Conservation (phyloP, 768 basidiomycete species). For the Crassisporium funariophilum region DNA sequence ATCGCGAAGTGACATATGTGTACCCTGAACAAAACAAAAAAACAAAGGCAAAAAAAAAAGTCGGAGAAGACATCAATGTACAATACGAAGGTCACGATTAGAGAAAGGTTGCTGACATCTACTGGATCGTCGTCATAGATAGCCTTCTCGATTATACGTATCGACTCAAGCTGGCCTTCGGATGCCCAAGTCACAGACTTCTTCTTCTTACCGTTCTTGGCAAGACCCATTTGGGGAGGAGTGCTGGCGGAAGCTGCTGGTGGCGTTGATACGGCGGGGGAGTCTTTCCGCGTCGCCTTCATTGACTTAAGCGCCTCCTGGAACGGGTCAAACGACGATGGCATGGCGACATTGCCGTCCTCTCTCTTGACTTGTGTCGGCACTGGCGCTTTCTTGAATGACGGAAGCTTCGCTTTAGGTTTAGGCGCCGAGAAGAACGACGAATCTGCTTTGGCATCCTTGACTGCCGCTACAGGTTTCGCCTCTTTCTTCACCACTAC, state of each 20-base stretch:
- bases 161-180: slow-evolving; percentile 69
- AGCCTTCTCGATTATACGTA: slow-evolving; percentile 82
- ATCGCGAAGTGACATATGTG: slow-evolving; percentile 74
- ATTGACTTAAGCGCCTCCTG: slow-evolving; percentile 80
- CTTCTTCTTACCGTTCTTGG: slow-evolving; percentile 59
- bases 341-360: slow-evolving; percentile 67
- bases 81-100: slow-evolving; percentile 40
- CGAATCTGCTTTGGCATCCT: slow-evolving; percentile 83
- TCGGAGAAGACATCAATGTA: slow-evolving; percentile 52
- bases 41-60: slow-evolving; percentile 32
- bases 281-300: slow-evolving; percentile 53
- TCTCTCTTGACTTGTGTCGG: slow-evolving; percentile 49
- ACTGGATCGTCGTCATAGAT: slow-evolving; percentile 87
- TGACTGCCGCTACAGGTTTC: slow-evolving; percentile 42
- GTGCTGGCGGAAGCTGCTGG: slow-evolving; percentile 41
- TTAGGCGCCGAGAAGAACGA: slow-evolving; percentile 90
- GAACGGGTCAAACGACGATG: slow-evolving; percentile 79
- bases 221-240: slow-evolving; percentile 36
- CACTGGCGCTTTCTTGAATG: slow-evolving; percentile 74
- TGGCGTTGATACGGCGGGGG: slow-evolving; percentile 63
- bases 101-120: slow-evolving; percentile 71
- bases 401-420: slow-evolving; percentile 80
- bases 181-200: slow-evolving; percentile 82
- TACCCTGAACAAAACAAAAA: slow-evolving; percentile 59
- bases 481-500: slow-evolving; percentile 61